Percentiles rank a stretch among this genome's conserved stretches.
Conservation (phyloP, 139 green algal genomes). For the Chlamydomonas schloesseri region DNA sequence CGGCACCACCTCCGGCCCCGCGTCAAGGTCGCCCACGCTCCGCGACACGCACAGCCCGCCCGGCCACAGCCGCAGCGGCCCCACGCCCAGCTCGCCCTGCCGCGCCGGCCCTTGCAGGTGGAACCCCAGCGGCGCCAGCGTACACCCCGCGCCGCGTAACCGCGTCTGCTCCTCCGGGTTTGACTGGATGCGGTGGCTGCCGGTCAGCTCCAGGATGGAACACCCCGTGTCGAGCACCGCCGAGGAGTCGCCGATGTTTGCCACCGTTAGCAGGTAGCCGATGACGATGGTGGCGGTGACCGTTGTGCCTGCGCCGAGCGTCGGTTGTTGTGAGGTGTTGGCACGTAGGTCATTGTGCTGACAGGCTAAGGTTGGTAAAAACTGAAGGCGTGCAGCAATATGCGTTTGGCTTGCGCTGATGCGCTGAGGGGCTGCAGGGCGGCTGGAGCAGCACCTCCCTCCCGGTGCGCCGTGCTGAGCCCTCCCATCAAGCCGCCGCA, state of each 20-base stretch:
- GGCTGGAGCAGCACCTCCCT: too few species aligned
- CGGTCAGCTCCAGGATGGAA: conserved; percentile 59
- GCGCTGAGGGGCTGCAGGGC: too few species aligned
- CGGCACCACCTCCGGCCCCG: conserved; percentile 81
- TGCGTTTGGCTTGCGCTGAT: too few species aligned
- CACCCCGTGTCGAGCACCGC: conserved; percentile 83
- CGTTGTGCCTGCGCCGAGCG: conserved; percentile 66
- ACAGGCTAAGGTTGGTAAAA: too few species aligned
- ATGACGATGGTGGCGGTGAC: conserved; percentile 61
- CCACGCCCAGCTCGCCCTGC: conserved; percentile 78
- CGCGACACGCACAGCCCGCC: conserved; percentile 90
- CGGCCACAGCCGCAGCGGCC: conserved; percentile 92
- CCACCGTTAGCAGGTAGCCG: conserved; percentile 87
- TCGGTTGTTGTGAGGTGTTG: too few species aligned
- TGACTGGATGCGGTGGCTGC: conserved; percentile 67
- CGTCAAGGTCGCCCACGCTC: conserved; percentile 91
- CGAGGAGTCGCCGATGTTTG: conserved; percentile 90
- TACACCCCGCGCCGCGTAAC: conserved; percentile 59
- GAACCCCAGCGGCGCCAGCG: conserved; percentile 73
- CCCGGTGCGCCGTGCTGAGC: too few species aligned
- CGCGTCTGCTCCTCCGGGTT: conserved; percentile 65
- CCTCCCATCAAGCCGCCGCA: too few species aligned
- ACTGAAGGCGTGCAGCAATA: neutral
- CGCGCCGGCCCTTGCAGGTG: conserved; percentile 75
- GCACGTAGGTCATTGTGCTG: too few species aligned